These are phyloP conservation scores for Rosa multiflora DNA, from an alignment of 306 rosid genomes.

Conservation along the genomic window DNA sequence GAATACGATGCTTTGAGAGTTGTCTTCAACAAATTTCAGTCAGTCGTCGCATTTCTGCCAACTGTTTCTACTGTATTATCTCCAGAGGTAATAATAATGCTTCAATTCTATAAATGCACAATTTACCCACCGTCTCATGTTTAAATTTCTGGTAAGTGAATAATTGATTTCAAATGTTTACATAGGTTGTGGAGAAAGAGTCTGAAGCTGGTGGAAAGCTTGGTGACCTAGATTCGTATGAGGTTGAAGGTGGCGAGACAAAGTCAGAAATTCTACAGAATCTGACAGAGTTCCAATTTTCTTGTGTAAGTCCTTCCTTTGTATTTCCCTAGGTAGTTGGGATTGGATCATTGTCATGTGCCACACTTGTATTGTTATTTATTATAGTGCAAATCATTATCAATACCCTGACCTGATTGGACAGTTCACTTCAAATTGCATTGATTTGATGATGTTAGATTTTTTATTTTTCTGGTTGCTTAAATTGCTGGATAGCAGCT, in stretches of 20 bases:
- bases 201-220: slow-evolving; percentile 83
- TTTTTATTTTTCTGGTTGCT: not conserved
- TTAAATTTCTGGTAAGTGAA: slow-evolving; percentile 14
- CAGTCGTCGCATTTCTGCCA: slow-evolving; percentile 77
- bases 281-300: slow-evolving; percentile 91
- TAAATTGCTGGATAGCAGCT: not conserved
- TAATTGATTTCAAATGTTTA: slow-evolving; percentile 17
- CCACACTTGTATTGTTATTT: not conserved
- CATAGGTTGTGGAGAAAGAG: slow-evolving; percentile 79
- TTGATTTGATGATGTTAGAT: not conserved
- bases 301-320: slow-evolving; percentile 67
- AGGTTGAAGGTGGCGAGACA: slow-evolving; percentile 97
- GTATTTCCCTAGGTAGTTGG: not conserved
- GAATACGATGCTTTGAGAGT: slow-evolving; percentile 86
- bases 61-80: slow-evolving; percentile 75
- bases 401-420: not conserved
- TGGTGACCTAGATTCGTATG: slow-evolving; percentile 84
- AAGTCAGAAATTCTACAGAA: slow-evolving; percentile 92
- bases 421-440: not conserved
- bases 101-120: not conserved
- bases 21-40: slow-evolving; percentile 81
- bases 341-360: not conserved
- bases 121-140: not conserved
- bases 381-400: not conserved
- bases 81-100: slow-evolving; percentile 69